phyloP scores from a whole-genome alignment of 176 grass and related monocot genomes.

The Musa beccarii region DNA sequence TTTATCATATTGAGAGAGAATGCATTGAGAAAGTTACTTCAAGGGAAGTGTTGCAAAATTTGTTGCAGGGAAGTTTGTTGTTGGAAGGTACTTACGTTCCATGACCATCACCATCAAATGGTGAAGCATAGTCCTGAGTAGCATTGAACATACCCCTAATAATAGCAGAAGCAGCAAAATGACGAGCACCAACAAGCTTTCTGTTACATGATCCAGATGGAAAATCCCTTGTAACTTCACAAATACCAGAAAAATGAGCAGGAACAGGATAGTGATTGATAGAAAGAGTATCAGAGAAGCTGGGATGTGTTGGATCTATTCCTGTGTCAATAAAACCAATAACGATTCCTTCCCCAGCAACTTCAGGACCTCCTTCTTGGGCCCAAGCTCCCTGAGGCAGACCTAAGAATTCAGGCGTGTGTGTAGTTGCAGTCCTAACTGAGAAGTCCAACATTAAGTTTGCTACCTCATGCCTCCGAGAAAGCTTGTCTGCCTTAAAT shows the following conservation, averaged over 20 bases:
- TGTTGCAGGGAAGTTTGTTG: too few species aligned
- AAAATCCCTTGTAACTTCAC: conserved; percentile 55
- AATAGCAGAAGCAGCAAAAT: conserved; percentile 62
- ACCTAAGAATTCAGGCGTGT: conserved; percentile 71
- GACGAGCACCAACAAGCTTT: conserved; percentile 74
- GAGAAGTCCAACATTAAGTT: conserved; percentile 41
- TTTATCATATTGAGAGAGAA: too few species aligned
- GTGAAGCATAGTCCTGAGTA: conserved; percentile 74
- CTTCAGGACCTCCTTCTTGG: conserved; percentile 47
- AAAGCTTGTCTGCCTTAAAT: conserved; percentile 42
- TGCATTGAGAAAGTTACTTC: too few species aligned
- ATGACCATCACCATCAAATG: conserved; percentile 95
- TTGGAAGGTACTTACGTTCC: conserved; percentile 37
- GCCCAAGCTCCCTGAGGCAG: conserved; percentile 61
- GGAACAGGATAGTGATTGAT: conserved; percentile 17
- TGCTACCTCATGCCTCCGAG: conserved; percentile 4
- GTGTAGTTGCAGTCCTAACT: conserved; percentile 69
- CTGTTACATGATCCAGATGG: conserved; percentile 56
- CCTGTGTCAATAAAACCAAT: conserved; percentile 94
- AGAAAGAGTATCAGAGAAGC: conserved; percentile 36
- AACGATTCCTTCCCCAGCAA: conserved; percentile 58
- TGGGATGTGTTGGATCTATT: conserved; percentile 74
- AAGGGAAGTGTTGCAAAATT: too few species aligned
- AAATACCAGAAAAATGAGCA: conserved; percentile 67
- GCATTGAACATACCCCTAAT: conserved; percentile 76